Evolutionary conservation across 768 basidiomycete species (phyloP), one percentile per base, ranked within the genome.

Genomic region (Boletus pseudopeckii): DNA sequence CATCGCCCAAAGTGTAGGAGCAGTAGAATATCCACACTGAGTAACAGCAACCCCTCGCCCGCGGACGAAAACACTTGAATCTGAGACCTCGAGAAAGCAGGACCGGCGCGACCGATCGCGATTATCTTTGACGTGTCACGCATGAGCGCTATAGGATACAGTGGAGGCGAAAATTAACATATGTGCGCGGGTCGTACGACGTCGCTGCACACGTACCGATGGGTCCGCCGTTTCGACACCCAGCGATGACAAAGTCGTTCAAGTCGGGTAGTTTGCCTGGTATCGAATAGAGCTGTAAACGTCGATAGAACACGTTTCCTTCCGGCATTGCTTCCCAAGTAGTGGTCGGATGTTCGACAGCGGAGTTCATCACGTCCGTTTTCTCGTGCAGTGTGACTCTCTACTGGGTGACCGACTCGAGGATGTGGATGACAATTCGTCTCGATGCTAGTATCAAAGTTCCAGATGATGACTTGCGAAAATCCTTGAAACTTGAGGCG

Each of bases 281-380:
- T 51, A 92, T 83, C 1, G 87, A 82, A 67, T 98, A 98, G 22
- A 93, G 76, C 57, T 88, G 87, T 60, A 93, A 84, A 50, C 88
- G 79, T 65, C 87, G 76, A 66, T 98, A 98, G 75, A 97, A 98
- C 32, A 87, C 89, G 62, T 77, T 84, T 24, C 88, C 89, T 64
- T 89, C 83, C 68, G 86, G 82, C 86, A 97, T 91, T 40, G 94
- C 82, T 69, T 95, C 86, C 96, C 96, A 98, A 71, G 82, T 80
- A 30, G 83, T 70, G 3, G 90, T 90, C 2, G 91, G 89, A 62
- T 91, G 90, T 47, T 88, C 84, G 14, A 74, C 63, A 72, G 80
- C 80, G 6, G 61, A 15, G 22, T 70, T 67, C 69, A 71, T 69
- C 49, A 45, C 13, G 44, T 46, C 33, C 41, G 36, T 47, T 34